Base-by-base conservation (phyloP, 78 protist species). In the Polysphondylium violaceum region DNA sequence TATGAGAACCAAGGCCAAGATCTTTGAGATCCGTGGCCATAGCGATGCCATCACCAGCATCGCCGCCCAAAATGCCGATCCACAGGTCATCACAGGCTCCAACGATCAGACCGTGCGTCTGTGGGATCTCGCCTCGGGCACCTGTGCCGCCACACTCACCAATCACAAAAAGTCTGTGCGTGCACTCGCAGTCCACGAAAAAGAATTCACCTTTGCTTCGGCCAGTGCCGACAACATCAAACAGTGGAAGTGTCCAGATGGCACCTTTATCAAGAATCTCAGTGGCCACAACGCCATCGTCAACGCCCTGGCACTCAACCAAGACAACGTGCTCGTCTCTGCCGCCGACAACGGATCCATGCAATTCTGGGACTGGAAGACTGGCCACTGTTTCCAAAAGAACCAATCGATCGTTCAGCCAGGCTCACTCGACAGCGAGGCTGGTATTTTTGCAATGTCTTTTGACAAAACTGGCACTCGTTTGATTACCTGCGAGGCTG, bases 81-180 rank as follows among this genome's bases (percentile, higher is more conserved):
- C 97, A 19, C 97, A 95, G 58, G 51, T 95, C 16, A 58, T 94
- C 51, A 64, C 94, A 16, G 96, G 96, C n/a, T 47, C 77, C 2
- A 31, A 27, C 27, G 99, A 99, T 86, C 14, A 79, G 11, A 98
- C 99, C 0, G 72, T 99, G 3, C 44, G 98, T n/a, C 78, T 96
- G 36, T 99, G 99, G 99, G 99, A 99, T 74, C 33, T 99, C 5
- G 93, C 81, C 2, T 63, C 89, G 3, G 98, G 98, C 35, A 51
- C 40, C 27, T 2, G 63, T 33, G 55, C 74, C 3, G 50, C 83
- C 4, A 86, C 94, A 4, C 91, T 99, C 19, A 99, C 99, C 17
- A 95, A 98, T 64, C 99, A 99, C 96, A 99, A 98, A 96, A 98
- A 98, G 85, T 11, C 94, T 33, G 97, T 99, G 3, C 88, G 99